These are phyloP conservation scores for Physaria fendleri DNA, from an alignment of 345 rosid genomes.

Conservation along the genomic window DNA sequence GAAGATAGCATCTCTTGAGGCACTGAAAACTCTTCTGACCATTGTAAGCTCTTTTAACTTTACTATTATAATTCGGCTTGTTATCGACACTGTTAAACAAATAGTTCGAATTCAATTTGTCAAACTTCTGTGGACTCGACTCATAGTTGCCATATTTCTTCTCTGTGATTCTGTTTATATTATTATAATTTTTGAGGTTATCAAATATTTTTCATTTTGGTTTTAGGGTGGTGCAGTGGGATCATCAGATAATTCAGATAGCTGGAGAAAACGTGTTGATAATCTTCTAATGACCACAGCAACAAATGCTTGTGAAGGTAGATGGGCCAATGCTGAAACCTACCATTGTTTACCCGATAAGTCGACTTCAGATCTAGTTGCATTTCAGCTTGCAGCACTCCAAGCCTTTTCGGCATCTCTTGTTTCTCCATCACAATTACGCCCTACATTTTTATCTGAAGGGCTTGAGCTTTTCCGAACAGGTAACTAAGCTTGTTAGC, in stretches of 20 bases:
- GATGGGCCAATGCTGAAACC: conserved; percentile 44
- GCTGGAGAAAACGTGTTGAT: conserved; percentile 65
- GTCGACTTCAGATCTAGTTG: conserved; percentile 31
- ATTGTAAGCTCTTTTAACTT: conserved; percentile 47
- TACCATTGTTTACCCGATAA: conserved; percentile 30
- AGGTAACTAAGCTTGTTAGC: conserved; percentile 39
- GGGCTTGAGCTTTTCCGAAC: conserved; percentile 66
- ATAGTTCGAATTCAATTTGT: not conserved
- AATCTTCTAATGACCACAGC: conserved; percentile 52
- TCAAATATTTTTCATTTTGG: not conserved
- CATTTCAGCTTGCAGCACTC: conserved; percentile 69
- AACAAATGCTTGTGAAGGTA: conserved; percentile 44
- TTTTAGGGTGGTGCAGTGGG: conserved; percentile 64
- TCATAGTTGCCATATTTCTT: not conserved
- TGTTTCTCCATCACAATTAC: conserved; percentile 54
- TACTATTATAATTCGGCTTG: not conserved
- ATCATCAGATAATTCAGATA: too few relatives aligned
- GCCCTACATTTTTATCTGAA: conserved; percentile 54
- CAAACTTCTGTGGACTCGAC: not conserved
- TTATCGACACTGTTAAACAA: not conserved
- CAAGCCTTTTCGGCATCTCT: conserved; percentile 69
- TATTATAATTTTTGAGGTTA: not conserved
- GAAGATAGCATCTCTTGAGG: conserved; percentile 75
- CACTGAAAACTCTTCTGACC: conserved; percentile 62
- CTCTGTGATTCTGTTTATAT: not conserved